phyloP scores from a whole-genome alignment of 345 rosid genomes.

The Dimocarpus longan region DNA sequence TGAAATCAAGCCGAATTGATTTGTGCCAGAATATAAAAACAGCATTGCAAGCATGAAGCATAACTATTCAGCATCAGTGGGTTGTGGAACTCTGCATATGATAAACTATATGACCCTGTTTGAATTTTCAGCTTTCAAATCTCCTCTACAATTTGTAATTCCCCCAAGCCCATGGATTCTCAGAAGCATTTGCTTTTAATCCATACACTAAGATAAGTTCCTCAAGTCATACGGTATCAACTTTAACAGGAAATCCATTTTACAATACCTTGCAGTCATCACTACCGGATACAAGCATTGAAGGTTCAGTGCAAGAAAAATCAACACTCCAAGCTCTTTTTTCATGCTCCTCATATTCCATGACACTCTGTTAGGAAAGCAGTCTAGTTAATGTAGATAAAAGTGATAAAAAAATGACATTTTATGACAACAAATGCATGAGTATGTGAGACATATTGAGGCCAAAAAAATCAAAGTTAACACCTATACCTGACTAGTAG shows the following conservation, averaged over 20 bases:
- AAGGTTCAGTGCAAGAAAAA: slow-evolving; percentile 60
- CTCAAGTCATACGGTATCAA: too few relatives aligned
- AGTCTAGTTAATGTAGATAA: not conserved
- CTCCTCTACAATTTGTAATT: too few relatives aligned
- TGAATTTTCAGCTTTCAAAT: too few relatives aligned
- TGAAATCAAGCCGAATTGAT: not conserved
- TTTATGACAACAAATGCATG: not conserved
- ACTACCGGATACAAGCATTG: slow-evolving; percentile 69
- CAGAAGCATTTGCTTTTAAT: too few relatives aligned
- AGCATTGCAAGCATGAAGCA: too few relatives aligned
- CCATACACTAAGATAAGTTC: too few relatives aligned
- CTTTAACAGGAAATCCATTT: slow-evolving; percentile 13
- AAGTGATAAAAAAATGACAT: not conserved
- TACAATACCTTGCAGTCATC: slow-evolving; percentile 59
- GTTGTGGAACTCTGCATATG: too few relatives aligned
- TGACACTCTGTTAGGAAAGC: slow-evolving; percentile 45
- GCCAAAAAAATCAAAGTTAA: slow-evolving; percentile 7
- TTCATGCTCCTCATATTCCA: slow-evolving; percentile 71
- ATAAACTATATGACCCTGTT: too few relatives aligned
- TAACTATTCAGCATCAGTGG: too few relatives aligned
- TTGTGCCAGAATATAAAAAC: slow-evolving; percentile 1
- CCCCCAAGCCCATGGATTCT: too few relatives aligned
- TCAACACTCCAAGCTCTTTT: slow-evolving; percentile 74
- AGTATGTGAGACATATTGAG: not conserved
- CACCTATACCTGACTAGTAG: slow-evolving; percentile 51